These are phyloP conservation scores for Passalora sequoiae DNA, from an alignment of 2,329 filamentous ascomycete genomes.

Conservation along the genomic window DNA sequence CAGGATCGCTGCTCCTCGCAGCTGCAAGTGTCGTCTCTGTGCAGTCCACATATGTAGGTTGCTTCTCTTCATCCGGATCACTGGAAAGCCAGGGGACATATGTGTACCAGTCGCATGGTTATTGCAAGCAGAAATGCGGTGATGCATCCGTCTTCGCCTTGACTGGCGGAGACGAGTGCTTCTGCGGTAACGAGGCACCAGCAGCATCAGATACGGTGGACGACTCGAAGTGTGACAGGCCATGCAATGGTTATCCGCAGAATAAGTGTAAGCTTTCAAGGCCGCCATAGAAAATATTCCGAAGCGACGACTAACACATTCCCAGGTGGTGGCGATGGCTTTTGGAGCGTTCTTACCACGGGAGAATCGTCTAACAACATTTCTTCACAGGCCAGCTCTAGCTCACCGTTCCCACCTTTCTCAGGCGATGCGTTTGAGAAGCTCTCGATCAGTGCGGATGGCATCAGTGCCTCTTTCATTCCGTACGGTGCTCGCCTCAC, in stretches of 20 bases:
- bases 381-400: neutral
- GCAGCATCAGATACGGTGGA: conserved; percentile 51
- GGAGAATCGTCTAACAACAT: neutral
- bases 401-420: conserved; percentile 24
- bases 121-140: conserved; percentile 51
- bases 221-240: conserved; percentile 57
- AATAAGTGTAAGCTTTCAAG: conserved; percentile 54
- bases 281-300: neutral
- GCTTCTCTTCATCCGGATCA: conserved; percentile 47
- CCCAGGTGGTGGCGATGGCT: neutral
- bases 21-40: conserved; percentile 20
- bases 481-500: conserved; percentile 30
- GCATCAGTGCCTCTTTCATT: conserved; percentile 31
- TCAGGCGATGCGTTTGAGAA: conserved; percentile 28
- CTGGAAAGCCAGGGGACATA: conserved; percentile 47
- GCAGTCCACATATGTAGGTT: conserved; percentile 37
- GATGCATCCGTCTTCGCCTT: conserved; percentile 58
- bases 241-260: conserved; percentile 45
- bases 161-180: conserved; percentile 61
- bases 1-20: conserved; percentile 21
- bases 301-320: neutral
- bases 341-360: neutral
- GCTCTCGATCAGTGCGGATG: conserved; percentile 24
- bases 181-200: conserved; percentile 67
- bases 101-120: conserved; percentile 52